Evolutionary conservation across 2,329 filamentous ascomycete genomes (phyloP).

Genomic region (Arthrobotrys musiformis): DNA sequence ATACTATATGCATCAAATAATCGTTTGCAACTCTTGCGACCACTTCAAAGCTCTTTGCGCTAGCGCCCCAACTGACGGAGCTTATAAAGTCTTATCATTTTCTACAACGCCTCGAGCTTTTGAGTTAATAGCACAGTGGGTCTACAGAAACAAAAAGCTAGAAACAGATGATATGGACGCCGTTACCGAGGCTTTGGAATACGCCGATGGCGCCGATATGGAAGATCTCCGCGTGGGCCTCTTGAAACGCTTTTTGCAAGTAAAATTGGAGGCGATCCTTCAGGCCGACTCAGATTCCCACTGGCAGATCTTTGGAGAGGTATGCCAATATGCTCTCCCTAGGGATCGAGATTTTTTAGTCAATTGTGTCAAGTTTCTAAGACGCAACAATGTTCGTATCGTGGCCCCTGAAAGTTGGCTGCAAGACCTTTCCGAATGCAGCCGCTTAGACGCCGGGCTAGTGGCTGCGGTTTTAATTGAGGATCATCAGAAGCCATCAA

Average conservation of each 20-base stretch:
- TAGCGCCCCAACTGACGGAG: background rate
- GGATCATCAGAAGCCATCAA: no score
- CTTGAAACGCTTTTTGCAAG: background rate
- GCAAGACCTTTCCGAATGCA: no score
- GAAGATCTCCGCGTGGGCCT: background rate
- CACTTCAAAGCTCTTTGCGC: background rate
- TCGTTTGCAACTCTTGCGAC: background rate
- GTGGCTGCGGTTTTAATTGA: no score
- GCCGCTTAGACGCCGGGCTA: no score
- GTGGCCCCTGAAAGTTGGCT: no score
- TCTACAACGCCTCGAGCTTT: background rate
- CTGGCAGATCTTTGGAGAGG: no score
- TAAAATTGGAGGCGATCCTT: no score
- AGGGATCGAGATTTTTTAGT: no score
- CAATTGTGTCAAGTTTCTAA: no score
- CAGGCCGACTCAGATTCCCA: no score
- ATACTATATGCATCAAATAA: background rate
- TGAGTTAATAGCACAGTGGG: background rate
- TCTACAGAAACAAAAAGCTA: background rate
- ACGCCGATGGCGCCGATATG: background rate
- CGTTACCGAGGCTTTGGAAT: background rate
- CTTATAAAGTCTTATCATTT: background rate
- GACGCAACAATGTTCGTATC: no score
- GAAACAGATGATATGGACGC: background rate
- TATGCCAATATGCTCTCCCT: no score